Evolutionary conservation across 768 basidiomycete species (phyloP).

Genomic region (Tricholomella constricta): DNA sequence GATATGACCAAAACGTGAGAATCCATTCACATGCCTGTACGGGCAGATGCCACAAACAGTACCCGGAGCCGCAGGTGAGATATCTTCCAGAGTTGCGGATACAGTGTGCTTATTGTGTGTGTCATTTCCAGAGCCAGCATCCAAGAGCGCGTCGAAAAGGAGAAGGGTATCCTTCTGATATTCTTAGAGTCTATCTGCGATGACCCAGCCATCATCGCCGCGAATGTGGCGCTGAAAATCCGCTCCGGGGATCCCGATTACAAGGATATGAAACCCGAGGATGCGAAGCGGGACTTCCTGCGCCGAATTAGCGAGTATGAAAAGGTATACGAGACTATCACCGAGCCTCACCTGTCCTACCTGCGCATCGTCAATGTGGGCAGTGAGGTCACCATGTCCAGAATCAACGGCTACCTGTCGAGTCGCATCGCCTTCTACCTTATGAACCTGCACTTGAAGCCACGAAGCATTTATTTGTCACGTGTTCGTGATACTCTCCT

Average conservation of each 20-base stretch:
- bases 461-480: slow-evolving; percentile 94
- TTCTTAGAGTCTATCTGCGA: slow-evolving; percentile 96
- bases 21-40: background rate
- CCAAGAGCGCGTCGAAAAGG: slow-evolving; percentile 77
- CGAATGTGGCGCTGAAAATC: slow-evolving; percentile 96
- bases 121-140: slow-evolving; percentile 67
- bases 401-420: slow-evolving; percentile 93
- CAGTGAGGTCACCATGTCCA: slow-evolving; percentile 78
- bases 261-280: slow-evolving; percentile 80
- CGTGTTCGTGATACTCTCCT: slow-evolving; percentile 58
- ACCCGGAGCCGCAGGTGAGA: slow-evolving; percentile 70
- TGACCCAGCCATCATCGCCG: slow-evolving; percentile 91
- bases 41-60: slow-evolving; percentile 93
- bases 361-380: slow-evolving; percentile 94
- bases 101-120: background rate
- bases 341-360: slow-evolving; percentile 88
- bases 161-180: slow-evolving; percentile 85
- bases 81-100: background rate
- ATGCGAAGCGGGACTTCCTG: slow-evolving; percentile 88
- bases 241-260: slow-evolving; percentile 98
- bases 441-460: slow-evolving; percentile 98
- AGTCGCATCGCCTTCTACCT: slow-evolving; percentile 98
- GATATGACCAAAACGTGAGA: background rate
- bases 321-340: slow-evolving; percentile 92
- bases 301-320: slow-evolving; percentile 93